Base-by-base conservation (phyloP, 106 monocot genomes). In the Ottelia alismoides region DNA sequence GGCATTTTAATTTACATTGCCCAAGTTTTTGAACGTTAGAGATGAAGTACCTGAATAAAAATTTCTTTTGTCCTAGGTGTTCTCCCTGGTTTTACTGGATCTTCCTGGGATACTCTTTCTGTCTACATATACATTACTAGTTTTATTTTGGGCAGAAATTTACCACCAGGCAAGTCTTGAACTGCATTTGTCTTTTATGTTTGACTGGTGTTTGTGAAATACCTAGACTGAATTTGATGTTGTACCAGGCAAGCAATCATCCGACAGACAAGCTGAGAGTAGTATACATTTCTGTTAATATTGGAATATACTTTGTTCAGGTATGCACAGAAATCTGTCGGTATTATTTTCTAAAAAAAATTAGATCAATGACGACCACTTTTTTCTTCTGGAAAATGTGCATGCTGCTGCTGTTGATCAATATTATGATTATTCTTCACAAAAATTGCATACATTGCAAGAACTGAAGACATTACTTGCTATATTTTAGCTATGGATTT, bases 91-190 rank as follows among this genome's bases (percentile, higher is more conserved):
- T 12, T 25, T 94, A 43, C 49, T 88, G 70, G 88, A 84, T 43
- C 64, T 94, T 68, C 93, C 93, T 29, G 93, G 83, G 27, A 45
- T 87, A 22, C 56, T 93, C 22, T 93, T 93, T 71, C 88, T 94
- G 74, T 88, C 93, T 30, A 94, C 93, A 24, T 94, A 88, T 71
- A 84, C 88, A 19, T 49, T 92, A n/a, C 92, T 92, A 58, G 88
- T 94, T 58, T 76, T 94, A 45, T 88, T 94, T 72, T 94, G 93
- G 93, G 93, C 93, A 49, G 93, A 93, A 62, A 93, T 93, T 67
- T 93, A 93, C 65, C 70, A 87, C 60, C 87, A 94, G 80, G 93
- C 57, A 70, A 72, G 64, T 71, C 47, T 32, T 23, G 21, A 53
- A 19, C 16, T 3, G 43, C 53, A 19, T 58, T 49, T 49, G 20